phyloP scores from a whole-genome alignment of 108 stramenopile species.

The Nannochloropsis salina region DNA sequence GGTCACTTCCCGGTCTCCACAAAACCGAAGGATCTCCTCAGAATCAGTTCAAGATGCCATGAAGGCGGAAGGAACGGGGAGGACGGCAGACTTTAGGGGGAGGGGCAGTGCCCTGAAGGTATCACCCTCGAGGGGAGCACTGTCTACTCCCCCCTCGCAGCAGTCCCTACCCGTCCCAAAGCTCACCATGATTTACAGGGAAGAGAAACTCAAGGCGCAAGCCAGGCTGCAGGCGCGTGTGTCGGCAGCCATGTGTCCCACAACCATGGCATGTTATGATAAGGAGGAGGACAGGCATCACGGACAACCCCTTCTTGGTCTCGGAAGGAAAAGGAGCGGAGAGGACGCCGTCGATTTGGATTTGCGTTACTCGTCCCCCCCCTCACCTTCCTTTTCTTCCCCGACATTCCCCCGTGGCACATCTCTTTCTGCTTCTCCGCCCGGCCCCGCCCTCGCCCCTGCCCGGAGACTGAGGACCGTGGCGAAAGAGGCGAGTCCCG shows the following conservation, averaged over 20 bases:
- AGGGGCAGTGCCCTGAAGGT: too few relatives aligned
- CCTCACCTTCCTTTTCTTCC: neutral
- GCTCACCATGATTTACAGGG: neutral
- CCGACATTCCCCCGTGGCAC: neutral
- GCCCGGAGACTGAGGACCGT: too few relatives aligned
- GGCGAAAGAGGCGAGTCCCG: too few relatives aligned
- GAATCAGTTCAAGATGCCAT: too few relatives aligned
- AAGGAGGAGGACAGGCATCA: neutral
- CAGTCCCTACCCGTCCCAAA: too few relatives aligned
- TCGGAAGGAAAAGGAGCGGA: neutral
- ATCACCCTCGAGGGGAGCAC: too few relatives aligned
- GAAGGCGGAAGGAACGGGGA: too few relatives aligned
- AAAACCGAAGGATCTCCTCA: too few relatives aligned
- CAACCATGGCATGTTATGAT: neutral
- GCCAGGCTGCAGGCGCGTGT: neutral
- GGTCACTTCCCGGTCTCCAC: too few relatives aligned
- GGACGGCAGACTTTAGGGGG: too few relatives aligned
- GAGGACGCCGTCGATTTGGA: neutral
- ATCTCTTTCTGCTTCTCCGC: neutral
- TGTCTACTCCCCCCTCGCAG: too few relatives aligned
- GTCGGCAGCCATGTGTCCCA: neutral
- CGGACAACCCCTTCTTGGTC: neutral
- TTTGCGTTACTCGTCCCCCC: neutral
- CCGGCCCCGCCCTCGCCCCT: neutral
- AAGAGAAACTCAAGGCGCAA: neutral